Conservation (phyloP, 805 yeast species). For the Pichia exigua region DNA sequence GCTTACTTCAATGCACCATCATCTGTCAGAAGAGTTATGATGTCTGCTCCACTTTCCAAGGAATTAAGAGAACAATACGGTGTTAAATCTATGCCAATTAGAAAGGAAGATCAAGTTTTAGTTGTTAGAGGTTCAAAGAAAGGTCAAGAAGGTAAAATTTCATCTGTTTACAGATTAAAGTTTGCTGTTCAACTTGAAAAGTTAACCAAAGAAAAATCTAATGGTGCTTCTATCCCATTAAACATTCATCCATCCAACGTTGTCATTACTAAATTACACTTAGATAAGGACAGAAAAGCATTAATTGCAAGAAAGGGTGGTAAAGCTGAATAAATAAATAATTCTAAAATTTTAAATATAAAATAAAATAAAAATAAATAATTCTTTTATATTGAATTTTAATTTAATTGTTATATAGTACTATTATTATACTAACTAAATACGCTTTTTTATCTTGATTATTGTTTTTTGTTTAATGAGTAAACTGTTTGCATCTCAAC, state of each 20-base stretch:
- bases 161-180: constrained; percentile 98
- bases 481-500: constrained; percentile 46
- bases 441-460: background rate
- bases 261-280: constrained; percentile 95
- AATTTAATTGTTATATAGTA: constrained; percentile 6
- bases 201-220: constrained; percentile 94
- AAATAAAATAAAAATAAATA: constrained; percentile 1
- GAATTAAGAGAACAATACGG: constrained; percentile 97
- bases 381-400: background rate
- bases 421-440: background rate
- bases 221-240: constrained; percentile 95
- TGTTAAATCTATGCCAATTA: constrained; percentile 91
- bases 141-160: constrained; percentile 98
- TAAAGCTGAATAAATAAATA: constrained; percentile 66
- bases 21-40: constrained; percentile 83
- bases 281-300: constrained; percentile 98
- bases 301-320: constrained; percentile 98
- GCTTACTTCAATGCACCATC: constrained; percentile 99
- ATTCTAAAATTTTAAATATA: background rate
- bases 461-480: constrained; percentile 34
- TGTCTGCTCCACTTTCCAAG: constrained; percentile 98
- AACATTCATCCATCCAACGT: constrained; percentile 98
- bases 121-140: constrained; percentile 98
- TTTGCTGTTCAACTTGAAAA: constrained; percentile 94
- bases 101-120: constrained; percentile 92